Evolutionary conservation across 768 basidiomycete genomes (phyloP).

Genomic region (Leccinum disarticulatum): DNA sequence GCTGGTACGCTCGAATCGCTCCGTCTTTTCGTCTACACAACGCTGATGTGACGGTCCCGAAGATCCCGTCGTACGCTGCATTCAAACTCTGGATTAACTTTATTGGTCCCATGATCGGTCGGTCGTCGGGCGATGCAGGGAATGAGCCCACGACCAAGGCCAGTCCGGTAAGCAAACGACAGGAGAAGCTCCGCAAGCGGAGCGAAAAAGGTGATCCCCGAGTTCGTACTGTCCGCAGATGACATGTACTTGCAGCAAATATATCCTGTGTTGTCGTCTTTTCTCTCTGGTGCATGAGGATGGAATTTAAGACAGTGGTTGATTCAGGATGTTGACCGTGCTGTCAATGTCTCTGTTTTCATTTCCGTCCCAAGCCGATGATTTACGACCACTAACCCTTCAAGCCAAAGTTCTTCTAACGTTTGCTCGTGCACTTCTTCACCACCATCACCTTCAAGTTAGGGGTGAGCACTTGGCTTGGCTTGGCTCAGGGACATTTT

Average conservation of each 20-base stretch:
- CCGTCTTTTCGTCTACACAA: too few species aligned
- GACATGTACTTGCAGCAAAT: slow-evolving; percentile 26
- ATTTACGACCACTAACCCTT: slow-evolving; percentile 2
- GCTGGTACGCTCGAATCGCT: slow-evolving; percentile 49
- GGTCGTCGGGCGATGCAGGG: slow-evolving; percentile 36
- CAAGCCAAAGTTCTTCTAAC: too few species aligned
- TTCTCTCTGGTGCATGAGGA: not conserved
- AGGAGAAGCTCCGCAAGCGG: slow-evolving; percentile 84
- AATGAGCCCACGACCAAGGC: slow-evolving; percentile 31
- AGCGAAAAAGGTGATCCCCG: slow-evolving; percentile 78
- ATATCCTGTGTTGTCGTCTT: slow-evolving; percentile 2
- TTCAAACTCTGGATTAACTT: slow-evolving; percentile 75
- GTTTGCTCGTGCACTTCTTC: not conserved
- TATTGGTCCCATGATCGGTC: slow-evolving; percentile 61
- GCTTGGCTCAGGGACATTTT: too few species aligned
- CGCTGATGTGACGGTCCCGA: not conserved
- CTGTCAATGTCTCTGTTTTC: too few species aligned
- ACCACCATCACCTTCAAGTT: not conserved
- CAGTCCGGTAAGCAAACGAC: slow-evolving; percentile 68
- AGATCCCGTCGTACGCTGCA: slow-evolving; percentile 83
- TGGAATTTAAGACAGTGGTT: not conserved
- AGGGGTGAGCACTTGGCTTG: too few species aligned
- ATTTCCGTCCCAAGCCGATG: not conserved
- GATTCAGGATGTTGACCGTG: not conserved
- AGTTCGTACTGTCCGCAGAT: slow-evolving; percentile 52